Evolutionary conservation across 2,329 filamentous ascomycete genomes (phyloP).

Genomic region (Botrytis porri): DNA sequence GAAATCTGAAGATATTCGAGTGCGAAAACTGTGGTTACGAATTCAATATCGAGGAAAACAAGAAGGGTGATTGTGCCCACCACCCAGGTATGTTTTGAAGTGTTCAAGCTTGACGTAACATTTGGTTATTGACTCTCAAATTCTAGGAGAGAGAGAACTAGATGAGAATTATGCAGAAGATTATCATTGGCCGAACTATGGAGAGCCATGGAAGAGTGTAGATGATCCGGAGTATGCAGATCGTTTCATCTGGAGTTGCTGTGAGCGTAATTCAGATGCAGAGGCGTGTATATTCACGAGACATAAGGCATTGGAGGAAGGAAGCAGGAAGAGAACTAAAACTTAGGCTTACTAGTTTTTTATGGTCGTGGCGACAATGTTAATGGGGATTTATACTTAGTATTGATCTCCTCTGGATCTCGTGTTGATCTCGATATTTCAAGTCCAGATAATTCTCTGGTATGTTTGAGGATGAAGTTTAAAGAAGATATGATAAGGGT

Average conservation of each 20-base stretch:
- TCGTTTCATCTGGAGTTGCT: neutral
- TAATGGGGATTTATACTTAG: neutral
- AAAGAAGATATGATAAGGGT: neutral
- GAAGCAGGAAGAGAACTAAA: neutral
- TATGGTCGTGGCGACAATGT: neutral
- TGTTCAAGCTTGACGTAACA: neutral
- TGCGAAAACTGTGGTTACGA: neutral
- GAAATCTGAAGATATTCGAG: neutral
- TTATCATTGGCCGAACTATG: neutral
- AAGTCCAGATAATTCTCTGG: neutral
- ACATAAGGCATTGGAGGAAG: neutral
- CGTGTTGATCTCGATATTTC: neutral
- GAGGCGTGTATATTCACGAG: neutral
- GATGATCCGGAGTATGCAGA: neutral
- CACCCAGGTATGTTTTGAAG: neutral
- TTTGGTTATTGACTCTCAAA: neutral
- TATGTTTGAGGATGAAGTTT: neutral
- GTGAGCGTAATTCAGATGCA: neutral
- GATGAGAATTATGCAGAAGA: neutral
- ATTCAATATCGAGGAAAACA: neutral
- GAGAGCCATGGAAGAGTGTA: neutral
- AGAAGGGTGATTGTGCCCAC: neutral
- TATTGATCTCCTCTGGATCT: neutral
- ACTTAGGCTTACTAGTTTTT: neutral
- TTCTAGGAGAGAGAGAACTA: neutral